phyloP scores from a whole-genome alignment of 2,329 filamentous ascomycete species.

The Phialocephala sp. region DNA sequence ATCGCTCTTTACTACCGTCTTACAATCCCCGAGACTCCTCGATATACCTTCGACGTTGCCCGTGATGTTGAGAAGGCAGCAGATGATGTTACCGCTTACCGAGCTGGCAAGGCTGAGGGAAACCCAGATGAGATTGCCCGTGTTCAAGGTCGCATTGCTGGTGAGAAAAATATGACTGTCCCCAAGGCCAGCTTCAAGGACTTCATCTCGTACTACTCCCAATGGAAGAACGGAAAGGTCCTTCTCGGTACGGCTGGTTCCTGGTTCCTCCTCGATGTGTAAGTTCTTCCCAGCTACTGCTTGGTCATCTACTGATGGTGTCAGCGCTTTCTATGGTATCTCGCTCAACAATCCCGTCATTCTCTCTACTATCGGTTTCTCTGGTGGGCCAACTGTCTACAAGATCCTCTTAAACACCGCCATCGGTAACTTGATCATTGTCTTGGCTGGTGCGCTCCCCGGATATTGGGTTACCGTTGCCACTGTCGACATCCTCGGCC shows the following conservation, averaged over 20 bases:
- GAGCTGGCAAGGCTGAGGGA: conserved; percentile 66
- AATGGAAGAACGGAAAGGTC: conserved; percentile 74
- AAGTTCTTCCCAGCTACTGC: conserved; percentile 7
- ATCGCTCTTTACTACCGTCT: conserved; percentile 84
- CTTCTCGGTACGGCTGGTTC: conserved; percentile 81
- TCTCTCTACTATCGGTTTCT: conserved; percentile 59
- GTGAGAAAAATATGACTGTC: conserved; percentile 55
- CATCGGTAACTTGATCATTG: conserved; percentile 77
- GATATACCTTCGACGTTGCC: conserved; percentile 84
- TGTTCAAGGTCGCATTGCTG: conserved; percentile 56
- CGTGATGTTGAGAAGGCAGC: conserved; percentile 76
- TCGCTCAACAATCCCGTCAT: conserved; percentile 78
- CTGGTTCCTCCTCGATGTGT: conserved; percentile 69
- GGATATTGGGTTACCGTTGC: conserved; percentile 82
- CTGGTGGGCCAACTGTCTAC: conserved; percentile 67
- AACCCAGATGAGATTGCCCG: conserved; percentile 70
- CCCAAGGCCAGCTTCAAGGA: conserved; percentile 76
- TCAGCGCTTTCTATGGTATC: conserved; percentile 64
- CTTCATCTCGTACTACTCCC: conserved; percentile 72
- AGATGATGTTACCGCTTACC: conserved; percentile 75
- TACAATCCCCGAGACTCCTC: conserved; percentile 86
- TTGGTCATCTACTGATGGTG: neutral
- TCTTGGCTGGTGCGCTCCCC: conserved; percentile 78
- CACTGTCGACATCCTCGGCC: conserved; percentile 76
- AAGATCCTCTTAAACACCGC: conserved; percentile 73